Evolutionary conservation across 768 basidiomycete species (phyloP).

Genomic region (Tulasnella sp.): DNA sequence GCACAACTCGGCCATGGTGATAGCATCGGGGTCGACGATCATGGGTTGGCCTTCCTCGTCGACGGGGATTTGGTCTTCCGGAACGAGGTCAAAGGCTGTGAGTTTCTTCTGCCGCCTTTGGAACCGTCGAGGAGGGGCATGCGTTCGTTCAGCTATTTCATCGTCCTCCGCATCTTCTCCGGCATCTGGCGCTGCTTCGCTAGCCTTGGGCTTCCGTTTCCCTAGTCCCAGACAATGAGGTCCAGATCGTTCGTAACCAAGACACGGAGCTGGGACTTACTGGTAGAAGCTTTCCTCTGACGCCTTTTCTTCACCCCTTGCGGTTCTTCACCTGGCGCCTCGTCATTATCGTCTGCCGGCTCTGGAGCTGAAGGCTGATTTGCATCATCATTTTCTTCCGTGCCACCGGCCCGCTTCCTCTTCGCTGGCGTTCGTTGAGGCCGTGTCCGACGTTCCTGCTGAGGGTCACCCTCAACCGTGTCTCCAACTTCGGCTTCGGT

Average conservation of each 20-base stretch:
- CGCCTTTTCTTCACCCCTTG: neutral
- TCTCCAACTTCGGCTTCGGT: neutral
- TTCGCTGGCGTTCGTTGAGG: neutral
- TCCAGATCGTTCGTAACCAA: neutral
- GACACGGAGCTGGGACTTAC: neutral
- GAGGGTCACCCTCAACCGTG: neutral
- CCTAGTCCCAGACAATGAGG: neutral
- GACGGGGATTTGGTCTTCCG: slow-evolving; percentile 22
- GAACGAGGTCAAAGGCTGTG: slow-evolving; percentile 23
- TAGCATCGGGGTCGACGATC: slow-evolving; percentile 12
- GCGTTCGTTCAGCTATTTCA: slow-evolving; percentile 4
- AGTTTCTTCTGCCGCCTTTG: slow-evolving; percentile 21
- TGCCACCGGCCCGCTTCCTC: neutral
- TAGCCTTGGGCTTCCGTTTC: neutral
- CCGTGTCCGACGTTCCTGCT: neutral
- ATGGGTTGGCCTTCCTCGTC: slow-evolving; percentile 31
- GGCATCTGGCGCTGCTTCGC: neutral
- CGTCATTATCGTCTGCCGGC: neutral
- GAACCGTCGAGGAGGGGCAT: neutral
- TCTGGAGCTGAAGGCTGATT: neutral
- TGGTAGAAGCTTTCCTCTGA: neutral
- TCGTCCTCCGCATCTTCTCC: slow-evolving; percentile 4
- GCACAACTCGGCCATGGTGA: slow-evolving; percentile 47
- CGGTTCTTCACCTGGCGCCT: neutral
- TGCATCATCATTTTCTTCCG: neutral